Conservation (phyloP, 2,329 filamentous ascomycete species). For the Calonectria hawksworthii region DNA sequence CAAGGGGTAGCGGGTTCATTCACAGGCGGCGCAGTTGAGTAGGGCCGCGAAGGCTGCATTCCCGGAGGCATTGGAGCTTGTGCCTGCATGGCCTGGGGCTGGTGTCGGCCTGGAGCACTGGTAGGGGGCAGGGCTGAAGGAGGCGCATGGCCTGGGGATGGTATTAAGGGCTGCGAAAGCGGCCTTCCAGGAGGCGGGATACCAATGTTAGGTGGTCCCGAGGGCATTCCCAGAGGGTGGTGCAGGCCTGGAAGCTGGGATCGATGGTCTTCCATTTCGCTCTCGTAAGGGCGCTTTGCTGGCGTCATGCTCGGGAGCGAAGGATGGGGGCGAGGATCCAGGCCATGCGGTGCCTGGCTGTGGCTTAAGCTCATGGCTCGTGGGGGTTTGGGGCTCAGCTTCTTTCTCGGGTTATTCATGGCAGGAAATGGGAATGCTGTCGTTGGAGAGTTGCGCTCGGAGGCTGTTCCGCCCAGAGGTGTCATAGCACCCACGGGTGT, state of each 20-base stretch:
- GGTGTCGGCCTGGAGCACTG: conserved; percentile 35
- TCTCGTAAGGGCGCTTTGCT: conserved; percentile 51
- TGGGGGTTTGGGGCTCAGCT: conserved; percentile 50
- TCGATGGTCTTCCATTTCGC: conserved; percentile 45
- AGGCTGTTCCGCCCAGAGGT: conserved; percentile 46
- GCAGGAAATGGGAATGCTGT: conserved; percentile 49
- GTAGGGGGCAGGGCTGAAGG: conserved; percentile 39
- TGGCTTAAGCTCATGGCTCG: conserved; percentile 49
- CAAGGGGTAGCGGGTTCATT: conserved; percentile 46
- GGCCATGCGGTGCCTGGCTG: conserved; percentile 35
- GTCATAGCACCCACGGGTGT: conserved; percentile 48
- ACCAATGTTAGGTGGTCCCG: conserved; percentile 37
- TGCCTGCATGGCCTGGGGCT: conserved; percentile 32
- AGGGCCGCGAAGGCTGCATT: conserved; percentile 38
- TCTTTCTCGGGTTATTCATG: conserved; percentile 46
- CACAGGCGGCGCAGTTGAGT: conserved; percentile 35
- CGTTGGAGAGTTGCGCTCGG: conserved; percentile 51
- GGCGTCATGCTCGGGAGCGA: conserved; percentile 43
- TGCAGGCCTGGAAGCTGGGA: conserved; percentile 43
- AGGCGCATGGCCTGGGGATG: conserved; percentile 43
- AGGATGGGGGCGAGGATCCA: conserved; percentile 40
- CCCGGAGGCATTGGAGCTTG: conserved; percentile 41
- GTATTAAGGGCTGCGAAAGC: conserved; percentile 53
- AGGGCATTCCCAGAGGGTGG: conserved; percentile 42
- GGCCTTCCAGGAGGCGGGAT: conserved; percentile 49